Conservation (phyloP, 306 rosid genomes). For the Hippophae gyantsensis region DNA sequence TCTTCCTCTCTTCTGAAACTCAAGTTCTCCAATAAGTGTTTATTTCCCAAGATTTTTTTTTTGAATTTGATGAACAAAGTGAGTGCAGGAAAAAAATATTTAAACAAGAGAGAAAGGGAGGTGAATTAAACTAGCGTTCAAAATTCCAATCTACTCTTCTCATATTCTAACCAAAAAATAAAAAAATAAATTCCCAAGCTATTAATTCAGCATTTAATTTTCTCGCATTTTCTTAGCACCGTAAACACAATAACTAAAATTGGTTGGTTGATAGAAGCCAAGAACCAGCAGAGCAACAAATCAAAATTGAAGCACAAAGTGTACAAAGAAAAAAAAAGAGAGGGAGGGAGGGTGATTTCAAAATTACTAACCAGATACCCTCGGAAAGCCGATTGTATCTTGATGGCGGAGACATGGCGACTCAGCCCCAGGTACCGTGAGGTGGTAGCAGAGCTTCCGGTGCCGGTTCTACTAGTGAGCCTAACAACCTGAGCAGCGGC, state of each 20-base stretch:
- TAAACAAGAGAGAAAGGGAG: not conserved
- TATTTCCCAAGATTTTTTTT: slow-evolving; percentile 13
- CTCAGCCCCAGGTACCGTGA: not conserved
- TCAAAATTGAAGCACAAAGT: not conserved
- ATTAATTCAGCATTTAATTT: no score
- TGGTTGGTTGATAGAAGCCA: no score
- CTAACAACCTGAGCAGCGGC: slow-evolving; percentile 90
- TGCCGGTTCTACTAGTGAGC: slow-evolving; percentile 32
- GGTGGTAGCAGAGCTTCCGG: slow-evolving; percentile 2
- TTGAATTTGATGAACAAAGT: not conserved
- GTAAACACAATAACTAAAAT: no score
- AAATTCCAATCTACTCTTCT: no score
- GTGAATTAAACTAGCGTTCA: no score
- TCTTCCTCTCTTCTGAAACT: slow-evolving; percentile 1
- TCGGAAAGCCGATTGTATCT: slow-evolving; percentile 71
- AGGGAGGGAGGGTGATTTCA: not conserved
- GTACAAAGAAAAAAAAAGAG: not conserved
- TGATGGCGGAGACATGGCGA: slow-evolving; percentile 40
- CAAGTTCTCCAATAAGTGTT: not conserved
- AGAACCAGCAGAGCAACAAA: no score
- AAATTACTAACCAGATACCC: slow-evolving; percentile 57
- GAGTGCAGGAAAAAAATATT: not conserved
- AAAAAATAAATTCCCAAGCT: no score
- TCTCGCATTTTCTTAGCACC: no score
- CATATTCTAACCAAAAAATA: no score